A percentile compares a stretch with the other conserved stretches of the same genome.
These are phyloP conservation scores for Fomes fomentarius DNA, from an alignment of 1,284 basidiomycete genomes.

Conservation along the genomic window DNA sequence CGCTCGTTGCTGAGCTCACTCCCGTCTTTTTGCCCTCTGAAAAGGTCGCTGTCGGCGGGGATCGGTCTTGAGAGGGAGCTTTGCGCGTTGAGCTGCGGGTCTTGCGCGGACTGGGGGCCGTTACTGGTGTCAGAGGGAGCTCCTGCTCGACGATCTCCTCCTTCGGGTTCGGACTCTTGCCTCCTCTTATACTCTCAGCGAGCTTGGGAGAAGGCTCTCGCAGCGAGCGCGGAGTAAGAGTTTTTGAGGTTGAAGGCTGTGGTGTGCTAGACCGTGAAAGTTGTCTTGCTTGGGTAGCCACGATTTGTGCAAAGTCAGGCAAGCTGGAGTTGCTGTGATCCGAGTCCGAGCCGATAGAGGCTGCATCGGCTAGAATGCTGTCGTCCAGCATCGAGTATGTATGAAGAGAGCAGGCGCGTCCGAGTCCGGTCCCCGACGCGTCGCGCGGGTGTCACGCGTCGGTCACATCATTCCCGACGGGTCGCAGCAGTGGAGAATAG, in stretches of 20 bases:
- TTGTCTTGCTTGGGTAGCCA: neutral
- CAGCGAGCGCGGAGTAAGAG: neutral
- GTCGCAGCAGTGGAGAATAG: too few relatives aligned
- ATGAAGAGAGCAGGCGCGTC: too few relatives aligned
- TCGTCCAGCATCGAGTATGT: too few relatives aligned
- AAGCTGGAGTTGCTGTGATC: neutral
- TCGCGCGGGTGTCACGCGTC: too few relatives aligned
- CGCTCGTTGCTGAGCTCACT: neutral
- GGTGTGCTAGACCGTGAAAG: neutral
- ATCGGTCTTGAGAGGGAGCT: neutral
- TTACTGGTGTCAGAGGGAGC: neutral
- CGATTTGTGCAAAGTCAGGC: conserved; percentile 10
- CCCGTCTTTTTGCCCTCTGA: neutral
- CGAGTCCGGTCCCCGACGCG: too few relatives aligned
- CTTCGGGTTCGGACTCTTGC: neutral
- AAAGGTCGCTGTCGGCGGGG: neutral
- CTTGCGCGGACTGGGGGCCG: neutral
- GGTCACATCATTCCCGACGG: too few relatives aligned
- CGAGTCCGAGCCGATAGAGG: neutral
- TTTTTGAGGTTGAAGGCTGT: neutral
- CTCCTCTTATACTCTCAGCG: neutral
- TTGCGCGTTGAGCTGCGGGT: neutral
- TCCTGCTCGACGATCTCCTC: neutral
- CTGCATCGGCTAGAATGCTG: too few relatives aligned
- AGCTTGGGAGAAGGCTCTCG: too few relatives aligned